Percentiles rank a stretch among this genome's conserved stretches.
phyloP scores from a whole-genome alignment of 495 filamentous ascomycete genomes.

The Penicillium daleae region DNA sequence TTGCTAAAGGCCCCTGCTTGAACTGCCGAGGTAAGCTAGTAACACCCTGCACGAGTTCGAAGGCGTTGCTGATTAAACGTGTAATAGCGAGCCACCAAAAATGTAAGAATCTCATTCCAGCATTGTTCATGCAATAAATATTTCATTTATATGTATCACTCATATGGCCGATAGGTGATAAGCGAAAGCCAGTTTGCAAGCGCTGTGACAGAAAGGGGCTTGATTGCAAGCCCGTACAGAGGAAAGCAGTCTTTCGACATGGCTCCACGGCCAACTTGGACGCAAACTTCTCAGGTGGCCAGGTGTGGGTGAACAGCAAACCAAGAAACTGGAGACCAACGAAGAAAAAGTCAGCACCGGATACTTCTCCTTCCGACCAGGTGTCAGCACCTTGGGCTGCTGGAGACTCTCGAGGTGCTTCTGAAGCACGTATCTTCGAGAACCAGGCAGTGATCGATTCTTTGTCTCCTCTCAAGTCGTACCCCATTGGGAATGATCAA shows the following conservation, averaged over 20 bases:
- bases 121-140: background rate
- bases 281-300: slow-evolving; percentile 14
- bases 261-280: slow-evolving; percentile 27
- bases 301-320: slow-evolving; percentile 27
- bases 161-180: slow-evolving; percentile 11
- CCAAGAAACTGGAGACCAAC: slow-evolving; percentile 18
- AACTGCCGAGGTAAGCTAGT: slow-evolving; percentile 19
- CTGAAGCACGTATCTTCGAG: background rate
- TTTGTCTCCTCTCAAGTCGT: background rate
- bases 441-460: background rate
- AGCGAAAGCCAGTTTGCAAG: slow-evolving; percentile 20
- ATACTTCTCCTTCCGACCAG: background rate
- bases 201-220: slow-evolving; percentile 23
- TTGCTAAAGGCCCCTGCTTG: slow-evolving; percentile 15
- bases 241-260: slow-evolving; percentile 23
- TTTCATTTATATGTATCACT: background rate
- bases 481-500: background rate
- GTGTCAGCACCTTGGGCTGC: background rate
- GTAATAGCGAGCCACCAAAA: slow-evolving; percentile 2
- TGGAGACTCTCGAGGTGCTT: background rate
- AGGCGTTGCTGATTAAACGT: background rate
- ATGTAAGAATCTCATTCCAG: background rate
- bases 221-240: slow-evolving; percentile 17
- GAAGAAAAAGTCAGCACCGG: background rate
- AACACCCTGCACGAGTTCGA: background rate